Evolutionary conservation across 2,329 filamentous ascomycete species (phyloP).

Genomic region (Cladophialophora yegresii): DNA sequence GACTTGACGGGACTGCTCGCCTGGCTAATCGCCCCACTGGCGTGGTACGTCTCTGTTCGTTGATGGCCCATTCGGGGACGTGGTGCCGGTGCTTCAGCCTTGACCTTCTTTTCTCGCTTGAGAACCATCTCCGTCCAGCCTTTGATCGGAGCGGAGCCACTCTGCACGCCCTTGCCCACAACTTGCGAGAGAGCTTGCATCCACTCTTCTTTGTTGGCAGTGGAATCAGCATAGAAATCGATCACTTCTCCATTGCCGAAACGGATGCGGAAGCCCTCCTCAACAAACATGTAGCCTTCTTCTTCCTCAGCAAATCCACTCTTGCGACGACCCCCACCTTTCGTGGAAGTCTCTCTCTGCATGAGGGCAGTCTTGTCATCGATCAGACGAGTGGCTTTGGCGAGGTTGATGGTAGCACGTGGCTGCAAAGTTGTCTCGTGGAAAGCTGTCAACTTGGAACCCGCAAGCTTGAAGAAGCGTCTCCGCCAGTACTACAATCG

Average conservation of each 20-base stretch:
- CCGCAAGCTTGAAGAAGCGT: conserved; percentile 92
- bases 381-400: conserved; percentile 88
- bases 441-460: conserved; percentile 89
- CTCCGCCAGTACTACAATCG: conserved; percentile 83
- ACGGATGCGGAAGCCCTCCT: conserved; percentile 97
- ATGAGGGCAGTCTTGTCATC: conserved; percentile 84
- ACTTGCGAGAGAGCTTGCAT: conserved; percentile 81
- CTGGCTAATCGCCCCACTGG: conserved; percentile 30
- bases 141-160: conserved; percentile 46
- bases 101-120: conserved; percentile 45
- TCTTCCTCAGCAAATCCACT: conserved; percentile 97
- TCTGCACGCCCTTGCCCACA: conserved; percentile 55
- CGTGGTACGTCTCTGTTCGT: conserved; percentile 37
- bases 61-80: conserved; percentile 30
- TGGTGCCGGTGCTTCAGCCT: conserved; percentile 21
- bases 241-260: conserved; percentile 98
- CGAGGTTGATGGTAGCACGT: conserved; percentile 92
- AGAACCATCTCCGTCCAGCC: conserved; percentile 66
- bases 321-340: conserved; percentile 77
- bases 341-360: conserved; percentile 77
- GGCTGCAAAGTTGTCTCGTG: conserved; percentile 95
- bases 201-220: conserved; percentile 88
- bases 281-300: conserved; percentile 99
- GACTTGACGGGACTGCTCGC: conserved; percentile 33
- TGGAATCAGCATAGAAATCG: conserved; percentile 94